These are phyloP conservation scores for Parietaria judaica DNA, from an alignment of 306 rosid species.

Conservation along the genomic window DNA sequence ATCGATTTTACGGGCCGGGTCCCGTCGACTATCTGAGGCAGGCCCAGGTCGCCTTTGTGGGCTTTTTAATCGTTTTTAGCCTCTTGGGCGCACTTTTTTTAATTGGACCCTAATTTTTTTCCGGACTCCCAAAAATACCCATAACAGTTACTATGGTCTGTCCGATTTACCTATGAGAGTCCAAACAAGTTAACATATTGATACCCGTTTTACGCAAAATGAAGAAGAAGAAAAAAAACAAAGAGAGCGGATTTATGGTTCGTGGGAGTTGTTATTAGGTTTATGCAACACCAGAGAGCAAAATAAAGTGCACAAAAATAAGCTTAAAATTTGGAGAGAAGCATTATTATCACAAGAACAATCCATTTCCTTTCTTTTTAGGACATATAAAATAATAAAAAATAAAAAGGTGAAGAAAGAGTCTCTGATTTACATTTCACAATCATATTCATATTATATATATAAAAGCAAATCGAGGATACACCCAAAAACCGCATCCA, in stretches of 20 bases:
- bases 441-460: not conserved
- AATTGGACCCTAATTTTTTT: too few relatives aligned
- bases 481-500: slow-evolving; percentile 67
- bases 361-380: slow-evolving; percentile 9
- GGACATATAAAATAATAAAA: not conserved
- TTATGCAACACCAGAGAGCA: not conserved
- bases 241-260: too few relatives aligned
- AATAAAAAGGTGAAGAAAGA: not conserved
- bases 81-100: too few relatives aligned
- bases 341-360: not conserved
- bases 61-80: not conserved
- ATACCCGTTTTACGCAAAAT: too few relatives aligned
- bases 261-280: too few relatives aligned
- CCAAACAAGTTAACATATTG: too few relatives aligned
- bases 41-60: slow-evolving; percentile 4
- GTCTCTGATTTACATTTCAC: slow-evolving; percentile 14
- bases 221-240: too few relatives aligned
- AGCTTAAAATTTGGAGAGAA: too few relatives aligned
- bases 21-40: too few relatives aligned
- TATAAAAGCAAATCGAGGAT: slow-evolving; percentile 30
- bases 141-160: not conserved
- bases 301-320: not conserved
- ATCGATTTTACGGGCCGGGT: too few relatives aligned
- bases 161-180: too few relatives aligned
- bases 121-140: not conserved